Evolutionary conservation across 208 protist species (phyloP), one percentile per base, ranked within the genome.

Genomic region (Trypanosoma theileri): DNA sequence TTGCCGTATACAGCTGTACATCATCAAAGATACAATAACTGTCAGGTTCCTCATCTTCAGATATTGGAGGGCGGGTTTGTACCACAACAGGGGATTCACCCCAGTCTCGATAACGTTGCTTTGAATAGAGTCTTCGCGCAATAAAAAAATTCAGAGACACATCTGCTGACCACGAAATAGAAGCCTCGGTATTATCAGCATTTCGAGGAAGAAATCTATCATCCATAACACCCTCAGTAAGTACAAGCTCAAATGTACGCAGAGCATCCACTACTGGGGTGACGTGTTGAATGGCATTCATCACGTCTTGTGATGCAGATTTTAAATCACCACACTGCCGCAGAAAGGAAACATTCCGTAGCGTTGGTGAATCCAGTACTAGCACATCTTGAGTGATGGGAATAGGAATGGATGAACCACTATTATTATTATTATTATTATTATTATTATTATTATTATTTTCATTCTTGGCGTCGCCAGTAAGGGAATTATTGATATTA

Each of bases 21-120:
- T 92, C 86, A 56, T 92, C 80, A 71, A 84, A 95, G 55, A 82
- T 71, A 77, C 75, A 88, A 69, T 84, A 92, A 40, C 61, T 71
- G 19, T 95, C 89, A 35, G 81, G 82, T 75, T 95, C 86, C 70
- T 88, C 62, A 9, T 82, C 81, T 14, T 71, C 77, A 0, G 84
- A 88, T 14, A 69, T 80, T 2, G 87, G 90, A 12, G 90, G 78
- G 6, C 58, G 48, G 40, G 71, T 76, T 24, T 75, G 71, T 7
- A 92, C 58, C 1, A 84, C 53, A 28, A 88, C 63, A 50, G 87
- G 87, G 2, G 85, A 90, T 42, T 77, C 65, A 4, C 87, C 86
- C 26, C 59, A 82, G 16, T 54, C 28, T 19, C 66, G 59, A 53
- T 89, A 52, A 9, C 66, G 53, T 21, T 54, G 58, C 17, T 67